A percentile compares a stretch with the other conserved stretches of the same genome.
Conservation (phyloP, 768 basidiomycete species). For the Clavaria fumosa region DNA sequence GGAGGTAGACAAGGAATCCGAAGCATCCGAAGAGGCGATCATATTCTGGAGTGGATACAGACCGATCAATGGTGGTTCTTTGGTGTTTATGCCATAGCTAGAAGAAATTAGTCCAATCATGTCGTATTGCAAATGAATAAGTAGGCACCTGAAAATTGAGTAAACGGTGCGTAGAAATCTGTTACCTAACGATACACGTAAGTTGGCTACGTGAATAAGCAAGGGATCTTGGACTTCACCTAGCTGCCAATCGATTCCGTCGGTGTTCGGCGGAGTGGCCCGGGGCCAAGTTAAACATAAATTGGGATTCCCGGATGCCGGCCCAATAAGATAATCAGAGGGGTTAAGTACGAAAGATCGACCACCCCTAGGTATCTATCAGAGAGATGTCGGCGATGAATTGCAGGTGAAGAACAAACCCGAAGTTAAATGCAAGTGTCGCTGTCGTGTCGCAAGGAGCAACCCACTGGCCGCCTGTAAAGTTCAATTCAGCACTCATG, state of each 20-base stretch:
- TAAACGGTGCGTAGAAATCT: constrained; percentile 66
- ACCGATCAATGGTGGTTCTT: constrained; percentile 69
- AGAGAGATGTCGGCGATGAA: not conserved
- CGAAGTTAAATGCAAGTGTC: constrained; percentile 52
- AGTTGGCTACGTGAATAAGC: not conserved
- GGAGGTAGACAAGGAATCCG: constrained; percentile 35
- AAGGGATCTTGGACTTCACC: constrained; percentile 23
- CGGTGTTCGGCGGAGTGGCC: constrained; percentile 46
- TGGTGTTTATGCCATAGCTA: constrained; percentile 60
- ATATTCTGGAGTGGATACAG: constrained; percentile 44
- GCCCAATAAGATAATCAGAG: constrained; percentile 65
- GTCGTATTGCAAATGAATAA: not conserved
- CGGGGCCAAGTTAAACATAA: constrained; percentile 65
- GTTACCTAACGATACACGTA: constrained; percentile 25
- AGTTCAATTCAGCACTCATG: no score
- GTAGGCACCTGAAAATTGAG: constrained; percentile 52
- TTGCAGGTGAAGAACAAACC: constrained; percentile 24
- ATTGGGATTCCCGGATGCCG: constrained; percentile 43
- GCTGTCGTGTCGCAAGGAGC: constrained; percentile 51
- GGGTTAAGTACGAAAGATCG: constrained; percentile 50
- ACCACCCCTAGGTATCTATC: constrained; percentile 17
- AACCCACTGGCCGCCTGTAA: constrained; percentile 50
- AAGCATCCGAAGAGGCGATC: constrained; percentile 27
- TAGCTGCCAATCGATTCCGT: constrained; percentile 76
- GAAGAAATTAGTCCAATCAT: not conserved